Evolutionary conservation across 1,284 basidiomycete species (phyloP).

Genomic region (Malassezia pachydermatis): DNA sequence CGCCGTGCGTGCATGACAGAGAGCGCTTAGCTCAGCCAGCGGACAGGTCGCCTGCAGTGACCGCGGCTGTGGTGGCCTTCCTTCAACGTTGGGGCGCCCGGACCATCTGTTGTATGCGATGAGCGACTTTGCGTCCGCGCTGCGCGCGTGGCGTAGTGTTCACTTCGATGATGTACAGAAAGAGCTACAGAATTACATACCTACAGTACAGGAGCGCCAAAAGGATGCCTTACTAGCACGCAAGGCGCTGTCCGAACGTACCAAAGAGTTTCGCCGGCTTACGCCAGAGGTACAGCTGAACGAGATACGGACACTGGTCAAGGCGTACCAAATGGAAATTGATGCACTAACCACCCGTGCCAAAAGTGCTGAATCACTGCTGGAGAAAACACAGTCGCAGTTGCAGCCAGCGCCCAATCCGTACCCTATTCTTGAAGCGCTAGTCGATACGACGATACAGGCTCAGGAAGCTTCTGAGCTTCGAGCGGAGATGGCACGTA

Average conservation of each 20-base stretch:
- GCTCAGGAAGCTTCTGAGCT: not conserved
- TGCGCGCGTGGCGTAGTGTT: conserved; percentile 31
- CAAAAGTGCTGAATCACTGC: conserved; percentile 81
- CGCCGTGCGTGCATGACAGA: too few relatives aligned
- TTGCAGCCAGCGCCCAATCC: conserved; percentile 90
- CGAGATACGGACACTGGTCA: conserved; percentile 38
- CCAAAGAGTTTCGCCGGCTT: conserved; percentile 40
- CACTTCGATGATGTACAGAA: conserved; percentile 23
- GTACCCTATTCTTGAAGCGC: conserved; percentile 83
- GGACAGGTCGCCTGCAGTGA: too few relatives aligned
- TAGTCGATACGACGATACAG: conserved; percentile 52
- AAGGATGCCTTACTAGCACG: conserved; percentile 31
- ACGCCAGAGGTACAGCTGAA: conserved; percentile 29
- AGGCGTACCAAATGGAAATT: conserved; percentile 79
- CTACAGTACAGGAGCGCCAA: too few relatives aligned
- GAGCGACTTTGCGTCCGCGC: conserved; percentile 27
- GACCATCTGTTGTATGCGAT: not conserved
- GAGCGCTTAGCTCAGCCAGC: too few relatives aligned
- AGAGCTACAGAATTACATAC: conserved; percentile 21
- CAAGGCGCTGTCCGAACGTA: conserved; percentile 41
- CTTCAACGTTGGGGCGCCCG: not conserved
- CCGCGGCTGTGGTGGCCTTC: too few relatives aligned
- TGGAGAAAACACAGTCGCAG: conserved; percentile 59
- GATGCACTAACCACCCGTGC: conserved; percentile 84
- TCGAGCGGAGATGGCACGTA: not conserved